These are phyloP conservation scores for Talaromyces sp. DNA, from an alignment of 2,329 filamentous ascomycete species.

Conservation along the genomic window DNA sequence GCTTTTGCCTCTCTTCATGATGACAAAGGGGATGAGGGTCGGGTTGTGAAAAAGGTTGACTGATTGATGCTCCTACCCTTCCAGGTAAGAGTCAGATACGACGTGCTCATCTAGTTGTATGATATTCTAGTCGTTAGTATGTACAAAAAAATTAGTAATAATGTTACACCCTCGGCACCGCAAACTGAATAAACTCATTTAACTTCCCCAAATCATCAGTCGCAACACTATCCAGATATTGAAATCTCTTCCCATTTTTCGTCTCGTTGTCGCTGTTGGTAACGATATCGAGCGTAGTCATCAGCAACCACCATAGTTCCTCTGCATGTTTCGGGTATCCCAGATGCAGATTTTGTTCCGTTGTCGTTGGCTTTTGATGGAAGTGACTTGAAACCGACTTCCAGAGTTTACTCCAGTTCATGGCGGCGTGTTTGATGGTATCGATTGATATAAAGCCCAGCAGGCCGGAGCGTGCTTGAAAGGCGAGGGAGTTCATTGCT, in stretches of 20 bases:
- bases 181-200: conserved; percentile 31
- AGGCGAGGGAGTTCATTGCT: conserved; percentile 32
- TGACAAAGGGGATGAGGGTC: not conserved
- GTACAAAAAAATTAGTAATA: not conserved
- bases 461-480: conserved; percentile 27
- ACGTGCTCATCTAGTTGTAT: not conserved
- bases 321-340: conserved; percentile 33
- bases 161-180: conserved; percentile 14
- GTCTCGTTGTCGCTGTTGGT: not conserved
- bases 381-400: conserved; percentile 20
- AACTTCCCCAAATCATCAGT: conserved; percentile 31
- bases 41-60: not conserved
- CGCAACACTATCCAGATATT: conserved; percentile 28
- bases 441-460: conserved; percentile 26
- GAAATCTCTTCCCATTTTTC: conserved; percentile 18
- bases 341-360: conserved; percentile 26
- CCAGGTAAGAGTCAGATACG: no score
- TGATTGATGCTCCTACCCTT: not conserved
- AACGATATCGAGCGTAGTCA: conserved; percentile 25
- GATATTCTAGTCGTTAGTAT: not conserved
- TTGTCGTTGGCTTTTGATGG: conserved; percentile 6
- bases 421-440: conserved; percentile 27
- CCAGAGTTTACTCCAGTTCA: conserved; percentile 31
- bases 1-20: not conserved
- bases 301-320: conserved; percentile 32